These are phyloP conservation scores for Nicotiana noctiflora DNA, from an alignment of 257 asterid genomes.

Conservation along the genomic window DNA sequence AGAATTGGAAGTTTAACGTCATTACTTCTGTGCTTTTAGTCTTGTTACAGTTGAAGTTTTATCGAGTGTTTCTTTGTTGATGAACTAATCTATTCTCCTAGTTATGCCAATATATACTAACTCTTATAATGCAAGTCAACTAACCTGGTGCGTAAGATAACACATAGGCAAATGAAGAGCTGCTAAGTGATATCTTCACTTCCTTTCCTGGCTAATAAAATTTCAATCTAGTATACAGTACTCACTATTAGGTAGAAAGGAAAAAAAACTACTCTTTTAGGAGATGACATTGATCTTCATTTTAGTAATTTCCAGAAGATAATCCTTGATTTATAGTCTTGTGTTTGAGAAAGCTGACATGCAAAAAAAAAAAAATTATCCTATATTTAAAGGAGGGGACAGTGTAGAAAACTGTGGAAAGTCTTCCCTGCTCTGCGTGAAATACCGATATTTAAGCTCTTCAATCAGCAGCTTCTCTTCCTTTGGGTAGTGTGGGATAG, in stretches of 20 bases:
- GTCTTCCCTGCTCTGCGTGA: background rate
- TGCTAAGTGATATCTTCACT: background rate
- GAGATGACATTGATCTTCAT: background rate
- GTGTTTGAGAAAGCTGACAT: background rate
- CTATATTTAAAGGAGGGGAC: background rate
- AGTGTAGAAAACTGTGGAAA: background rate
- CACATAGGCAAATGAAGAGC: background rate
- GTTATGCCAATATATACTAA: background rate
- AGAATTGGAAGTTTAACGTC: background rate
- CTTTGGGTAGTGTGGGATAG: background rate
- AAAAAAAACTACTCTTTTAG: background rate
- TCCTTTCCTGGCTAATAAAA: background rate
- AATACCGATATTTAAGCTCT: background rate
- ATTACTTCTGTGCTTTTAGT: background rate
- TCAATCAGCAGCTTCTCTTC: background rate
- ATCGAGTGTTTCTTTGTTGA: background rate
- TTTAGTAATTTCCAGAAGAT: background rate
- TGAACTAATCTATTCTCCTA: background rate
- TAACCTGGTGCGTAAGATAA: background rate
- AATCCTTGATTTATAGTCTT: background rate
- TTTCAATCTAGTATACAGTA: background rate
- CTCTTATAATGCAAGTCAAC: background rate
- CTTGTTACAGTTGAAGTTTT: background rate
- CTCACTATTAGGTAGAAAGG: background rate
- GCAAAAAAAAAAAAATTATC: background rate